Base-by-base conservation (phyloP, 2,329 filamentous ascomycete genomes). In the Cadophora luteo-olivacea region DNA sequence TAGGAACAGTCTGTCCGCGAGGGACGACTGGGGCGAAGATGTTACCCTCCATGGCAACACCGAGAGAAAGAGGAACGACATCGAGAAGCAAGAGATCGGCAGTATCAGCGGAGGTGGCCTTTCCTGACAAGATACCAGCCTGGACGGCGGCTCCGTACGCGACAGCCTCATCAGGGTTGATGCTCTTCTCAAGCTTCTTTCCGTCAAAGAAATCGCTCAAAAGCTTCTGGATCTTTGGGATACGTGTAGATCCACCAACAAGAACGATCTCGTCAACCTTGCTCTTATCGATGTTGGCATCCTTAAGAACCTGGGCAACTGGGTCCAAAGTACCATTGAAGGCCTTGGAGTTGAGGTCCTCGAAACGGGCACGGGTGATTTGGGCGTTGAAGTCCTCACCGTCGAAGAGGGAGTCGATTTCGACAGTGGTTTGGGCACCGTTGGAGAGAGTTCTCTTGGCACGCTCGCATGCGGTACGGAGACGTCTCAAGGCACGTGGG, bases 161-260 rank as follows among this genome's bases (percentile, higher is more conserved):
- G 79, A 99, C 96, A 77, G 96, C 96, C 88, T 99, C 96, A 81
- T 99, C 96, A 78, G 96, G 96, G 90, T 99, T 99, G 87, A 98
- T 98, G 87, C 92, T 96, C 89, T 97, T 98, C 90, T 98, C 95
- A 76, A 97, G 93, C 92, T 99, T 97, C 93, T 99, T 99, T 84
- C 94, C 94, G 82, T 97, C 92, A 86, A 99, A 99, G 89, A 94
- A 97, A 84, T 99, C 96, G 85, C 91, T 94, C 76, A 99, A 91
- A 75, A 99, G 92, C 90, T 98, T 98, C 91, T 99, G 96, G 83
- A 99, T 97, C 82, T 91, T 90, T 80, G 96, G 96, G 78, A 99
- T 99, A 93, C 96, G 96, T 79, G 96, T 99, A 73, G 94, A 97
- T 78, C 96, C 96, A 90, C 96, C 96, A 80, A 99, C 96, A 79